Conservation (phyloP, 495 filamentous ascomycete species). For the Penicillium antarcticum region DNA sequence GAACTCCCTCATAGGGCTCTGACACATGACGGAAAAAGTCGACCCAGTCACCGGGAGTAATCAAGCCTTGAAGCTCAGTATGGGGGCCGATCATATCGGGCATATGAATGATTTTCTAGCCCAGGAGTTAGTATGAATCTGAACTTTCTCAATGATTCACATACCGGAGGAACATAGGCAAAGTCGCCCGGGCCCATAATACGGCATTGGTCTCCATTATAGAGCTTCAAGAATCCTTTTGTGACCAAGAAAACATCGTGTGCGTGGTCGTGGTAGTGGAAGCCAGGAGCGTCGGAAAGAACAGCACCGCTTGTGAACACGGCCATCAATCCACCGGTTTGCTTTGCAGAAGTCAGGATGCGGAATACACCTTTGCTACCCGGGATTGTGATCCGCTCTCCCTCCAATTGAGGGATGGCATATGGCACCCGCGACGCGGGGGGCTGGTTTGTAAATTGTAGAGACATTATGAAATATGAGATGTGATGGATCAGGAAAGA, state of each 20-base stretch:
- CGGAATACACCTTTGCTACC: slow-evolving; percentile 42
- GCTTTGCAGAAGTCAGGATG: slow-evolving; percentile 43
- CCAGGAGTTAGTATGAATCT: neutral
- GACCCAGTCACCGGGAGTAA: slow-evolving; percentile 51
- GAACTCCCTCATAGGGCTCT: slow-evolving; percentile 45
- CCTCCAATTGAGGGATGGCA: slow-evolving; percentile 39
- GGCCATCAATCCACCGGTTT: slow-evolving; percentile 43
- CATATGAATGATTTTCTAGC: slow-evolving; percentile 38
- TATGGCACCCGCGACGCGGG: slow-evolving; percentile 32
- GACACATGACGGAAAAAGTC: slow-evolving; percentile 51
- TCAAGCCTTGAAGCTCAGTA: slow-evolving; percentile 42
- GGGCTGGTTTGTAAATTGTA: slow-evolving; percentile 22
- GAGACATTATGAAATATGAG: slow-evolving; percentile 18
- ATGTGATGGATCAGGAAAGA: neutral
- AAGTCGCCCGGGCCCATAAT: slow-evolving; percentile 46
- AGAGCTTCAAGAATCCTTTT: slow-evolving; percentile 45
- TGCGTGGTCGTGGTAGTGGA: slow-evolving; percentile 47
- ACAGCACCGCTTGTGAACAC: slow-evolving; percentile 44
- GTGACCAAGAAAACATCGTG: slow-evolving; percentile 49
- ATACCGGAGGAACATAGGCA: slow-evolving; percentile 46
- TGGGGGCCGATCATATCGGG: slow-evolving; percentile 41
- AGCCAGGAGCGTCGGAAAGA: slow-evolving; percentile 39
- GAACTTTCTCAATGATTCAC: neutral
- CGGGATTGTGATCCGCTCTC: slow-evolving; percentile 44
- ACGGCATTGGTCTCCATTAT: slow-evolving; percentile 44